A percentile compares a stretch with the other conserved stretches of the same genome.
phyloP scores from a whole-genome alignment of 2,329 filamentous ascomycete genomes.

The Colletotrichum siamense region DNA sequence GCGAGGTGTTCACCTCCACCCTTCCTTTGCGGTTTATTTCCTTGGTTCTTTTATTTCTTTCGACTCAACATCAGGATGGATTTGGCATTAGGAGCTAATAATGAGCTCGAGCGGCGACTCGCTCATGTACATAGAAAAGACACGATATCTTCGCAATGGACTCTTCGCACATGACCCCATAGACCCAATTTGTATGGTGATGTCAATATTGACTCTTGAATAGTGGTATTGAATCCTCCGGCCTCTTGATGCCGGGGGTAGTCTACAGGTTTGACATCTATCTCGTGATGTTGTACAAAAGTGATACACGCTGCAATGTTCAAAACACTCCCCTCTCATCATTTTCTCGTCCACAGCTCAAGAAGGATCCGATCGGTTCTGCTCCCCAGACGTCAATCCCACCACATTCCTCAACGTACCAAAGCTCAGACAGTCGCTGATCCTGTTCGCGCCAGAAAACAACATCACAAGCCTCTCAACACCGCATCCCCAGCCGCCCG shows the following conservation, averaged over 20 bases:
- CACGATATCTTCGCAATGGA: background rate
- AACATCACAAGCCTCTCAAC: constrained; percentile 93
- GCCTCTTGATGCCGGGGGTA: background rate
- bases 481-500: constrained; percentile 95
- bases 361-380: background rate
- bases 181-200: background rate
- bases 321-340: background rate
- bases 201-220: background rate
- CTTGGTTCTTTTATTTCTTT: background rate
- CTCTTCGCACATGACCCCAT: background rate
- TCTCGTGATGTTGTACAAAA: background rate
- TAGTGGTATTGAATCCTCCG: background rate
- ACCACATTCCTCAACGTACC: constrained; percentile 79
- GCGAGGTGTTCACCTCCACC: background rate
- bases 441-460: constrained; percentile 78
- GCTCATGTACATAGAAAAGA: background rate
- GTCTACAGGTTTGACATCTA: background rate
- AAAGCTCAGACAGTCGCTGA: constrained; percentile 87
- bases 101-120: background rate
- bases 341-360: background rate
- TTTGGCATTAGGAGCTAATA: background rate
- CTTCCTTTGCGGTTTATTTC: background rate
- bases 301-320: background rate
- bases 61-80: background rate
- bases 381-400: constrained; percentile 47